A percentile compares a stretch with the other conserved stretches of the same genome.
Evolutionary conservation across 768 basidiomycete genomes (phyloP).

Genomic region (Lentinula sp.): DNA sequence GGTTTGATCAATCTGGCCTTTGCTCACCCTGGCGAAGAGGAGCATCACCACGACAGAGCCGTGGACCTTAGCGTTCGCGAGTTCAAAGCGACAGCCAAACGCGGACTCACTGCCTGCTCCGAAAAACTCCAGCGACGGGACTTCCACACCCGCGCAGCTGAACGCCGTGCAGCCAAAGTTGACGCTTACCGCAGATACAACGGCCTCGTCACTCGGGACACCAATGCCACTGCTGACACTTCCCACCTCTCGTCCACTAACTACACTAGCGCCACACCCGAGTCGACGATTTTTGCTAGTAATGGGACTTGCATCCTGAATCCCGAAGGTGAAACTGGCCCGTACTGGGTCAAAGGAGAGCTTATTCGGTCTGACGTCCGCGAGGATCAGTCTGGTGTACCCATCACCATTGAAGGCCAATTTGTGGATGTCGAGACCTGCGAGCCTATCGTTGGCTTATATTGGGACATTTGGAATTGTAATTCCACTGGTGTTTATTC

Average conservation of each 20-base stretch:
- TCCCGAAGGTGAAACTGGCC: conserved; percentile 3
- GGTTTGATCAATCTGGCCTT: not conserved
- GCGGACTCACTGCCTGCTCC: not conserved
- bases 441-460: conserved; percentile 11
- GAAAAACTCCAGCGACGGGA: not conserved
- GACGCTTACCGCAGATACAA: not conserved
- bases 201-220: not conserved
- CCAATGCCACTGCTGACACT: not conserved
- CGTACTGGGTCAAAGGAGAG: conserved; percentile 10
- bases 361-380: conserved; percentile 11
- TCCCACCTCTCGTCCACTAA: not conserved
- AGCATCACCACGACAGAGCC: not conserved
- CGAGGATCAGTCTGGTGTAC: conserved; percentile 8
- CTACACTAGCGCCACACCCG: not conserved
- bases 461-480: conserved; percentile 14
- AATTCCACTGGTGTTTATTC: conserved; percentile 13
- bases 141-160: not conserved
- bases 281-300: not conserved
- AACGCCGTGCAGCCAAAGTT: not conserved
- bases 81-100: not conserved
- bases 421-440: conserved; percentile 12
- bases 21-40: not conserved
- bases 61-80: not conserved
- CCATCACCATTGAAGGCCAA: conserved; percentile 10
- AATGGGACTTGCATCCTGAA: not conserved